Base-by-base conservation (phyloP, 768 basidiomycete species). In the Lactifluus piperatus region DNA sequence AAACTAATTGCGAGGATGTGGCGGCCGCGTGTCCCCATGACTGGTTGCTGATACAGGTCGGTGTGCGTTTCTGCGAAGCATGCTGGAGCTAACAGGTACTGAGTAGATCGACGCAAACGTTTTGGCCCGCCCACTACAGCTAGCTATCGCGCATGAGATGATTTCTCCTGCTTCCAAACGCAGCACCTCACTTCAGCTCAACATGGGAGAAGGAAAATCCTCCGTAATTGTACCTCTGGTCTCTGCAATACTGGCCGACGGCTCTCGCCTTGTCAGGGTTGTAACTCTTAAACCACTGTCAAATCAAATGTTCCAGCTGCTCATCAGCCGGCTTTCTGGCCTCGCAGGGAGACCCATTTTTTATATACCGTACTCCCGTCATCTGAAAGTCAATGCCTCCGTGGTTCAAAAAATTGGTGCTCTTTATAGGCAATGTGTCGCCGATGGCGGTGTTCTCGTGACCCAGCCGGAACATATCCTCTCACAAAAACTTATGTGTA, bases 211-310 rank as follows among this genome's bases (percentile, higher is more conserved):
- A 39, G 37, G 37, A 39, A 81, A 82, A 58, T 74, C 77, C 5
- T 71, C 73, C 6, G 77, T 79, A 3, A 83, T 82, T 20, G 73
- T 81, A 3, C 81, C 81, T 0, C 66, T 80, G 20, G 68, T 73
- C 0, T 69, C 72, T 0, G 61, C 72, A 4, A 62, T 65, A 1
- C 69, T 82, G 4, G 75, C 81, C 0, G 71, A 81, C 62, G 73
- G 77, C 0, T 16, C 69, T 0, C 72, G 68, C 22, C 70, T 82
- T 1, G 76, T 75, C 34, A 36, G 74, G 81, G 8, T 39, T 18
- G 37, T 39, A 18, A 39, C 37, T 39, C 37, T 39, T 5, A 39
- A 39, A 8, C 37, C 37, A 73, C 82, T 29, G 68, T 83, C 71
- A 0, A 66, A 65, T 1, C 78, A 79, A 52, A 81, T 79, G 76